These are phyloP conservation scores for Saccharum spontaneum DNA, from an alignment of 176 grass and related monocot genomes.

Conservation along the genomic window DNA sequence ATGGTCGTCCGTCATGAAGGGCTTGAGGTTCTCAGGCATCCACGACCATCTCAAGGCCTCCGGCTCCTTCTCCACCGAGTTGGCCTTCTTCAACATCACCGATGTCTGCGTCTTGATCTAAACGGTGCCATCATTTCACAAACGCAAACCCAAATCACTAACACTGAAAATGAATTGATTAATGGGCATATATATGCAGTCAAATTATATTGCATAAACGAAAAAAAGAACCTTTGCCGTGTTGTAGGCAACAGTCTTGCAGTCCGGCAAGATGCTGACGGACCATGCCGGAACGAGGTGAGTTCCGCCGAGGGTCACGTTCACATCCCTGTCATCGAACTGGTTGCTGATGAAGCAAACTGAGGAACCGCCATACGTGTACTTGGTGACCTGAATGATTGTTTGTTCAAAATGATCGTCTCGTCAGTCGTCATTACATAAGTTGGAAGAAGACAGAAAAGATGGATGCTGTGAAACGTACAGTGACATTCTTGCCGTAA, in stretches of 20 bases:
- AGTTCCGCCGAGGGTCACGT: constrained; percentile 44
- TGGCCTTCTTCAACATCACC: constrained; percentile 64
- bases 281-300: constrained; percentile 77
- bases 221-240: constrained; percentile 54
- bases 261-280: constrained; percentile 73
- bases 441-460: background rate
- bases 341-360: constrained; percentile 80
- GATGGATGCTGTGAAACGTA: background rate
- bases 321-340: constrained; percentile 43
- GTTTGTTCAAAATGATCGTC: background rate
- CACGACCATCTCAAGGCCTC: constrained; percentile 49
- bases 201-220: background rate
- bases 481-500: constrained; percentile 34
- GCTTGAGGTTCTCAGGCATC: constrained; percentile 50
- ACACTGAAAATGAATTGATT: background rate
- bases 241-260: constrained; percentile 65
- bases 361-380: constrained; percentile 18
- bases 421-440: too few species aligned
- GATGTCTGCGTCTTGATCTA: constrained; percentile 72
- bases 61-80: background rate
- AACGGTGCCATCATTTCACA: background rate
- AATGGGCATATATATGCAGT: too few species aligned
- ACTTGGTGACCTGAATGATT: constrained; percentile 57
- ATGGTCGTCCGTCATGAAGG: constrained; percentile 44
- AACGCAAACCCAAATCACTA: background rate